A percentile compares a stretch with the other conserved stretches of the same genome.
Evolutionary conservation across 306 rosid species (phyloP).

Genomic region (Fagus crenata): DNA sequence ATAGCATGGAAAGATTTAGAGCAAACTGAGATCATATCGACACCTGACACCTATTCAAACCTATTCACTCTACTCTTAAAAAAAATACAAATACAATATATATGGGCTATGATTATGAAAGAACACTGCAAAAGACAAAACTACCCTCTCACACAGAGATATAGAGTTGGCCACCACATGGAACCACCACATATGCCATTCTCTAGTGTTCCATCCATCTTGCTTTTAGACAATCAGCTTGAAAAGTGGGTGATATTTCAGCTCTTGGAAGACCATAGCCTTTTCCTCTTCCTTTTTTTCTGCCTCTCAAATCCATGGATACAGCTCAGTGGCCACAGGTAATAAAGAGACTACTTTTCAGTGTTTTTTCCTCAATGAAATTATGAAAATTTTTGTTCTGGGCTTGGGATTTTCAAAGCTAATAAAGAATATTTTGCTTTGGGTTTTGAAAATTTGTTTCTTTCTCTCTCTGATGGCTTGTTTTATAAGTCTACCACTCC

Average conservation of each 20-base stretch:
- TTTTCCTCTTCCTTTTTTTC: slow-evolving; percentile 42
- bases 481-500: slow-evolving; percentile 19
- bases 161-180: slow-evolving; percentile 77
- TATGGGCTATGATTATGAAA: neutral
- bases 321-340: slow-evolving; percentile 99
- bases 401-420: slow-evolving; percentile 39
- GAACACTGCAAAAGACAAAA: slow-evolving; percentile 33
- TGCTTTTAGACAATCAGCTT: slow-evolving; percentile 59
- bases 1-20: too few species aligned
- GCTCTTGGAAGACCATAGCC: slow-evolving; percentile 56
- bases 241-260: slow-evolving; percentile 47
- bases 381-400: slow-evolving; percentile 39
- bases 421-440: slow-evolving; percentile 26
- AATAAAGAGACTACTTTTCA: slow-evolving; percentile 36
- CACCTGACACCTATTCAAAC: neutral
- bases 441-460: slow-evolving; percentile 2
- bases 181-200: slow-evolving; percentile 55
- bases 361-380: slow-evolving; percentile 46
- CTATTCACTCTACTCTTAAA: neutral
- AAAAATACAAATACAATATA: neutral
- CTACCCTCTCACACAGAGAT: slow-evolving; percentile 46
- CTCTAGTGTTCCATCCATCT: slow-evolving; percentile 44
- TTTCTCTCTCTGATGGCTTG: slow-evolving; percentile 40
- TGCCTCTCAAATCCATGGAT: slow-evolving; percentile 71
- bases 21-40: neutral